These are phyloP conservation scores for Termitomyces sp. DNA, from an alignment of 768 basidiomycete species.

Conservation along the genomic window DNA sequence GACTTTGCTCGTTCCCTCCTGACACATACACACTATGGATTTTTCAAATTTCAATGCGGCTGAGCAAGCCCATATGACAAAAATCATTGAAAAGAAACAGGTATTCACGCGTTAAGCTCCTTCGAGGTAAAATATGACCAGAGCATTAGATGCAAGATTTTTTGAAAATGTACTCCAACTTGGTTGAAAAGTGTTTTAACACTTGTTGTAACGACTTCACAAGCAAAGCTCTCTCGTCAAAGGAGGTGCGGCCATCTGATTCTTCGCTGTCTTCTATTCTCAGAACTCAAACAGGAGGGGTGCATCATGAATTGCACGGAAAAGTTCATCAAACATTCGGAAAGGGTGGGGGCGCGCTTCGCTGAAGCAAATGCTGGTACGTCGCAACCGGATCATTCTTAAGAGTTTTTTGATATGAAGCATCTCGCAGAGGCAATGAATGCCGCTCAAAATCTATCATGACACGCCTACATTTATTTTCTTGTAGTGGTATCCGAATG, in stretches of 20 bases:
- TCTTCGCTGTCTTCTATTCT: background rate
- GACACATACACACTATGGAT: constrained; percentile 57
- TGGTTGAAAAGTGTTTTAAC: constrained; percentile 95
- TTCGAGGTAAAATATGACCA: constrained; percentile 1
- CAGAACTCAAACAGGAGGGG: constrained; percentile 50
- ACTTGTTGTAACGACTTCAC: constrained; percentile 97
- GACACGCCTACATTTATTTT: constrained; percentile 10
- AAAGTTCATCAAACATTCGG: constrained; percentile 97
- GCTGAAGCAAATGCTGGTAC: constrained; percentile 89
- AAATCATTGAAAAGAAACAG: constrained; percentile 95
- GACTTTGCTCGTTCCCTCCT: constrained; percentile 2
- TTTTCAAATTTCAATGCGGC: constrained; percentile 84
- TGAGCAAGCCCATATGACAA: constrained; percentile 96
- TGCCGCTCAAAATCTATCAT: constrained; percentile 31
- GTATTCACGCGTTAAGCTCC: constrained; percentile 31
- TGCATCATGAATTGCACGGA: constrained; percentile 94
- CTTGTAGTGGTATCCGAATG: constrained; percentile 2
- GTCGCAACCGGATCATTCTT: constrained; percentile 20
- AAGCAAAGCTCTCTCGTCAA: constrained; percentile 85
- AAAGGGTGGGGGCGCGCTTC: constrained; percentile 87
- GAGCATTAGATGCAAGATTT: constrained; percentile 93
- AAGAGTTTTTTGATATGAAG: background rate
- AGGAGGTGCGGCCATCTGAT: constrained; percentile 61
- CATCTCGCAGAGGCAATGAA: constrained; percentile 20
- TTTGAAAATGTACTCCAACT: constrained; percentile 86